Evolutionary conservation across 2,329 filamentous ascomycete species (phyloP).

Genomic region (Fusarium sp.): DNA sequence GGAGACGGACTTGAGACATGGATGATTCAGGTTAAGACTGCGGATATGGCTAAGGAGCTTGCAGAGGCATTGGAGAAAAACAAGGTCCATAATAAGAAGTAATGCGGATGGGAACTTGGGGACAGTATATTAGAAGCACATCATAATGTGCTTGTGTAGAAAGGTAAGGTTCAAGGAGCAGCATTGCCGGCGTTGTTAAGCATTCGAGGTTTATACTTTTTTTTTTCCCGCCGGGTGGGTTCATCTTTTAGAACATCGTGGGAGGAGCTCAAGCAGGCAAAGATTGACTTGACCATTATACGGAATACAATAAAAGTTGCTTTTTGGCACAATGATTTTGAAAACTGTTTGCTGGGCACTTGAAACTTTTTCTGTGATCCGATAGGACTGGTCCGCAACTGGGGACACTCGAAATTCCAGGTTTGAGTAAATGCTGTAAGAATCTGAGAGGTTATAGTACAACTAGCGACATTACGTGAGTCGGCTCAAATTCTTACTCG

Average conservation of each 20-base stretch:
- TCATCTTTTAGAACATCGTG: constrained; percentile 13
- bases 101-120: constrained; percentile 40
- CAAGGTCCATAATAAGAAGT: constrained; percentile 67
- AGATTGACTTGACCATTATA: constrained; percentile 40
- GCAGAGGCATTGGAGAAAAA: constrained; percentile 63
- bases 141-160: constrained; percentile 41
- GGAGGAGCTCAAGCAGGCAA: constrained; percentile 28
- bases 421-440: not conserved
- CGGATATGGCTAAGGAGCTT: constrained; percentile 65
- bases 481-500: not conserved
- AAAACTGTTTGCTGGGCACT: not conserved
- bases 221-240: constrained; percentile 2
- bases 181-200: constrained; percentile 43
- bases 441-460: not conserved
- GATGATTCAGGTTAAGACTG: constrained; percentile 77
- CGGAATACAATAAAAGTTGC: constrained; percentile 43
- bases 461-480: not conserved
- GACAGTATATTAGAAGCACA: constrained; percentile 43
- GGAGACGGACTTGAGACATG: constrained; percentile 73
- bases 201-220: constrained; percentile 33
- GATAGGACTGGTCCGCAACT: not conserved
- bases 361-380: constrained; percentile 9
- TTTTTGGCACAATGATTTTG: constrained; percentile 12
- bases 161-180: constrained; percentile 42
- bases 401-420: not conserved